phyloP scores from a whole-genome alignment of 306 rosid genomes.

The Fragaria ananassa region DNA sequence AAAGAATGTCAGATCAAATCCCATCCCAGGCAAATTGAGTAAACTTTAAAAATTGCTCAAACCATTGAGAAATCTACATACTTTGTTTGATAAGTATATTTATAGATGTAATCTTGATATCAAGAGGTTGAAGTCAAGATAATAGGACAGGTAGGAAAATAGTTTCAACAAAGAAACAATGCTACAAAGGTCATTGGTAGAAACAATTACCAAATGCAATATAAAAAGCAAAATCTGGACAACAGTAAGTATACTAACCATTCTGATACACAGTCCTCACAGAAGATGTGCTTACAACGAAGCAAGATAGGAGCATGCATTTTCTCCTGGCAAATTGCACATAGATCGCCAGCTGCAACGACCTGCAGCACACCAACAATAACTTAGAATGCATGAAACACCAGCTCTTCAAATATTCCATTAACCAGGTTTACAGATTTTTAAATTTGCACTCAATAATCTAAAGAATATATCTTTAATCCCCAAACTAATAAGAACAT shows the following conservation, averaged over 20 bases:
- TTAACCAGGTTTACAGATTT: neutral
- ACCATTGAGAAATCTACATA: neutral
- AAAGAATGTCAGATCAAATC: neutral
- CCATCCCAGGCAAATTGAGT: neutral
- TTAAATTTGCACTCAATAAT: neutral
- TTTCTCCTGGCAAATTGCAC: conserved; percentile 99
- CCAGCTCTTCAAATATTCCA: conserved; percentile 10
- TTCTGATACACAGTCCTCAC: conserved; percentile 97
- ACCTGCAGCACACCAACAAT: conserved; percentile 54
- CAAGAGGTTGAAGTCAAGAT: neutral
- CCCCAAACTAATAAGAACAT: neutral
- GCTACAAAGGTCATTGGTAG: neutral
- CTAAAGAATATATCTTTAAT: neutral
- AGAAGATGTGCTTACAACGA: conserved; percentile 93
- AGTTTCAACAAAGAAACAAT: neutral
- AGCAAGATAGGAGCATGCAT: conserved; percentile 93
- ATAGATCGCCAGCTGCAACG: conserved; percentile 82
- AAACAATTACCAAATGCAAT: neutral
- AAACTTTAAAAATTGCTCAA: neutral
- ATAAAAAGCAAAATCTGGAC: neutral
- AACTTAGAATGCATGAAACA: conserved; percentile 7
- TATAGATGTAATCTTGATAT: neutral
- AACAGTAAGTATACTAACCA: conserved; percentile 43
- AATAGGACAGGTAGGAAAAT: neutral
- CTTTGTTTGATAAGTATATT: neutral